Evolutionary conservation across 805 yeast genomes (phyloP), one percentile per base, ranked within the genome.

Genomic region (Schwanniomyces yamadae): DNA sequence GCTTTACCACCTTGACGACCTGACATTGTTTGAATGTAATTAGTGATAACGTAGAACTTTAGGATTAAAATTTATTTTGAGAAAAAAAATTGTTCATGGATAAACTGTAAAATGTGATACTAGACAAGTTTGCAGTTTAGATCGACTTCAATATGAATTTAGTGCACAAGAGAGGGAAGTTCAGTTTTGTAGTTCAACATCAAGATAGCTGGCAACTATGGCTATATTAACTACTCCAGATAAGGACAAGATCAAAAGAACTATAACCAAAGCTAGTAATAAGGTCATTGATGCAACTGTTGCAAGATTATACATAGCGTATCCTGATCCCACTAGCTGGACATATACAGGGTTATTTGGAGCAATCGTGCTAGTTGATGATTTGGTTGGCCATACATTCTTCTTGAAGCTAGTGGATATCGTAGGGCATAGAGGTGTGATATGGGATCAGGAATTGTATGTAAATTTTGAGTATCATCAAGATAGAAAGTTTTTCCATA

Each of bases 1-100:
- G 90, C 80, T 63, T 90, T 90, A 57, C 97, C 97, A 59, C 97
- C 97, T 74, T 90, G 96, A 72, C 96, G 89, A 54, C 95, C 89
- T 33, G 96, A 88, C 96, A 89, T 88, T 6, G 23, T 21, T 27
- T 7, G 4, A 27, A 5, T 27, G 17, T 16, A 16, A 27, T 16
- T 27, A n/a, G n/a, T n/a, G n/a, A n/a, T n/a, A n/a, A n/a, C n/a
- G n/a, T n/a, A n/a, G n/a, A n/a, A n/a, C n/a, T n/a, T n/a, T n/a
- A n/a, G n/a, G n/a, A n/a, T n/a, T n/a, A n/a, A n/a, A n/a, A n/a
- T n/a, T n/a, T n/a, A n/a, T n/a, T n/a, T n/a, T n/a, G 11, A 16
- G 20, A 15, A 27, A 14, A 15, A 16, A 27, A 27, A 16, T 12
- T 10, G 19, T 7, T 27, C 11, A 6, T 11, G 12, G 10, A 11